Evolutionary conservation across 192 early-diverging fungal genomes (phyloP).

Genomic region (Entophlyctis helioformis): DNA sequence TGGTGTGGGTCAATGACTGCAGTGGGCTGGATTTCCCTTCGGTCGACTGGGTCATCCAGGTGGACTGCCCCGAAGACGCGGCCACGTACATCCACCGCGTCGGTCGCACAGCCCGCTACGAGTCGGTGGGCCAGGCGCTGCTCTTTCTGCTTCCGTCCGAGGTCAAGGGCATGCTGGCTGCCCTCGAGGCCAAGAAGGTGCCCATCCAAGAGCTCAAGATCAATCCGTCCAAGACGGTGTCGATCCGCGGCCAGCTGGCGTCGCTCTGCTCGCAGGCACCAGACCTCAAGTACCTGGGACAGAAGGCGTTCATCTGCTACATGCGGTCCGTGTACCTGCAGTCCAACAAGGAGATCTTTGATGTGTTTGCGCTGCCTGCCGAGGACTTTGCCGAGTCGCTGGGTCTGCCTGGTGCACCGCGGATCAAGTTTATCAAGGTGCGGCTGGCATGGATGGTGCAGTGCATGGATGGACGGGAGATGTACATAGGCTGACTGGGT

Average conservation of each 20-base stretch:
- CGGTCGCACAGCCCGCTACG: constrained; percentile 92
- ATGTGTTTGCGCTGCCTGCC: constrained; percentile 71
- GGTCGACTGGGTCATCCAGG: constrained; percentile 97
- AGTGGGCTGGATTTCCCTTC: constrained; percentile 92
- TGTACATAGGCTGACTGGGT: no score
- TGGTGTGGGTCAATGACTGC: constrained; percentile 6
- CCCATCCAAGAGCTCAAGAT: constrained; percentile 83
- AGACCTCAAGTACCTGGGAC: constrained; percentile 92
- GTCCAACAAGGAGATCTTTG: constrained; percentile 82
- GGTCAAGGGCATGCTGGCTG: constrained; percentile 66
- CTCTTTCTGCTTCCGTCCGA: constrained; percentile 83
- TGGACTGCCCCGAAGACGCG: constrained; percentile 94
- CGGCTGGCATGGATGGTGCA: no score
- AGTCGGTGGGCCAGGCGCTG: constrained; percentile 74
- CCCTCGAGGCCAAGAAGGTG: constrained; percentile 62
- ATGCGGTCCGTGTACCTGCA: constrained; percentile 86
- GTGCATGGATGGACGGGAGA: no score
- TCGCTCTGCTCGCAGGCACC: constrained; percentile 85
- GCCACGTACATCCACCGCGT: constrained; percentile 98
- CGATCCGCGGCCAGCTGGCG: constrained; percentile 73
- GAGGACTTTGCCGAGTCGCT: constrained; percentile 79
- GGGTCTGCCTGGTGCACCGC: constrained; percentile 91
- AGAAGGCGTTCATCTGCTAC: constrained; percentile 94
- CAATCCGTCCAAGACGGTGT: constrained; percentile 69
- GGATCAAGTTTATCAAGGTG: constrained; percentile 77